Percentiles rank a stretch among this genome's conserved stretches.
Conservation (phyloP, 805 yeast genomes). For the Candida xiaguanensis region DNA sequence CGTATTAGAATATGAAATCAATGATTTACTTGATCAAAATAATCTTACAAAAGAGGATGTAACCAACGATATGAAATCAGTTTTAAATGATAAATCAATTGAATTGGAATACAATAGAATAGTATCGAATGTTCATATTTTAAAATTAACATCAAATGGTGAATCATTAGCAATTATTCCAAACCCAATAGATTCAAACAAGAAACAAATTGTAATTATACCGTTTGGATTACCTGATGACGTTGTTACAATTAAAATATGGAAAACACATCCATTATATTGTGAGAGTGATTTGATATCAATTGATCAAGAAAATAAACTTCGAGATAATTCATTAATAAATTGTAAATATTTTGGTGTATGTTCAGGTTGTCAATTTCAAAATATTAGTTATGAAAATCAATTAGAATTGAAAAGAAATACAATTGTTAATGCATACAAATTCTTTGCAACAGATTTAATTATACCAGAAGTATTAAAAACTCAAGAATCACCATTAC, state of each 20-base stretch:
- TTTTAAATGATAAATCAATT: conserved; percentile 57
- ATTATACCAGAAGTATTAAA: conserved; percentile 57
- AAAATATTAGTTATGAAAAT: conserved; percentile 65
- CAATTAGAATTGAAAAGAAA: conserved; percentile 63
- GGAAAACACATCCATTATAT: conserved; percentile 71
- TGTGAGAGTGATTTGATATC: conserved; percentile 71
- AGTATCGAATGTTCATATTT: conserved; percentile 55
- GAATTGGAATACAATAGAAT: conserved; percentile 52
- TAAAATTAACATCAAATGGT: conserved; percentile 70
- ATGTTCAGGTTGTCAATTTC: conserved; percentile 95
- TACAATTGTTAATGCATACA: conserved; percentile 79
- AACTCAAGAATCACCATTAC: conserved; percentile 74
- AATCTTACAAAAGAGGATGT: conserved; percentile 44
- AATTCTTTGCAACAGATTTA: conserved; percentile 64
- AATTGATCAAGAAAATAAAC: conserved; percentile 33
- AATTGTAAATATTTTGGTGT: conserved; percentile 83
- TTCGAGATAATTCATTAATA: conserved; percentile 55
- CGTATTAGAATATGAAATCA: conserved; percentile 69
- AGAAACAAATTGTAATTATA: conserved; percentile 62
- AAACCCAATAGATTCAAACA: conserved; percentile 42
- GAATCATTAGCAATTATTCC: conserved; percentile 76
- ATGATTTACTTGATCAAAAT: conserved; percentile 46
- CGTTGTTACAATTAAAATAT: conserved; percentile 61
- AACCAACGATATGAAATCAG: conserved; percentile 60
- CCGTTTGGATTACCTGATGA: conserved; percentile 94